Evolutionary conservation across 768 basidiomycete species (phyloP), one percentile per base, ranked within the genome.

Genomic region (Daedaleopsis nitida): DNA sequence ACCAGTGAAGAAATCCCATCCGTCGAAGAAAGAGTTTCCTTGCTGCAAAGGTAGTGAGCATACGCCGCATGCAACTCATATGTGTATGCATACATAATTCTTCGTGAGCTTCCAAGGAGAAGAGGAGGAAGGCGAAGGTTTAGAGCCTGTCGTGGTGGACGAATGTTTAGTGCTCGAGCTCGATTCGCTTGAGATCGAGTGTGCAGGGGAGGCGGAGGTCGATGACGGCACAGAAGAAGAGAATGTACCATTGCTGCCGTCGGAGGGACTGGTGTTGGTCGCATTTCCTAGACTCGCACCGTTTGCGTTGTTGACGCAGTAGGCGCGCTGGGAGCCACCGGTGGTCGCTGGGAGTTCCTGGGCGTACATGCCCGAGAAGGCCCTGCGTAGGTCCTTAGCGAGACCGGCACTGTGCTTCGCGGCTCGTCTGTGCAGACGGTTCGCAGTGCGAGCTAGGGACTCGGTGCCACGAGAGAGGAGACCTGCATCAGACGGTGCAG

Each of bases 1-100:
- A 32, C 62, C 73, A 5, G 79, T 83, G 69, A 78, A 87, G 76
- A 96, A 96, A 66, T 83, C 70, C 89, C 89, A 96, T 51, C 86
- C 88, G 69, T 91, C 77, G 63, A 95, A 96, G 78, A 97, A 97
- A 44, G 78, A 80, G 49, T 77, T 77, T 21, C 92, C 94, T 54
- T 80, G 73, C 86, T 87, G 68, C 38, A 55, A 43, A 2, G 5
- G 16, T 16, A 47, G 49, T 34, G 47, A 38, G 34, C 1, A 10
- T 47, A 23, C 19, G 37, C n/a, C 9, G 14, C 48, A 52, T 24
- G 27, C 58, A 38, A 53, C 12, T 23, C n/a, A 3, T 10, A 8
- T 11, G 23, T 14, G 27, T 1, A 13, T 0, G 14, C 17, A 6
- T 34, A 86, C 86, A 73, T 88, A 86, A 16, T 78, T 75, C 67